Base-by-base conservation (phyloP, 345 rosid species). In the Bruguiera parviflora region DNA sequence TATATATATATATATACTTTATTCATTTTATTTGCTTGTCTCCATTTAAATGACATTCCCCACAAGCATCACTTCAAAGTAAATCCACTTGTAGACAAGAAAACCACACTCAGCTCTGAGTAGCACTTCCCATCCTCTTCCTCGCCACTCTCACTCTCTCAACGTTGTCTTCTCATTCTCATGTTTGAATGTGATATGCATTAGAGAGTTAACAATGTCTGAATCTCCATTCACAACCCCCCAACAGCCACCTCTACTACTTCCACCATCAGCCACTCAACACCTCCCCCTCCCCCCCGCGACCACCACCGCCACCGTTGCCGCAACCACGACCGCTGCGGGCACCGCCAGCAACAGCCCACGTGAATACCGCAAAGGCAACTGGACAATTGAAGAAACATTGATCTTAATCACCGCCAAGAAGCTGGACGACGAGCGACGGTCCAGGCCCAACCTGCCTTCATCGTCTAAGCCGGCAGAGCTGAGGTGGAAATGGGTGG, bases 401-500 rank as follows among this genome's bases (percentile, higher is more conserved):
- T 70, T 76, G 70, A 64, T 70, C 27, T 70, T 80, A 33, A 76
- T 76, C 53, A 70, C 64, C 16, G 83, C 83, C 65, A 80, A 80
- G 65, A 70, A 58, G 65, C 72, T 70, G 2, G 79, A 80, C 71
- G 83, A 80, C 13, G 80, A 80, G 63, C 77, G 80, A 37, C 80
- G 80, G 8, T 62, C 68, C 47, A 73, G 28, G 13, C 66, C 78
- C 22, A 53, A 65, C 60, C 25, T 57, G 4, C 53, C 71, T 31
- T 67, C 73, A 5, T 11, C 64, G 5, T 53, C 67, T 1, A 67
- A 68, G 37, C 68, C 75, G 4, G 73, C 71, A 0, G 78, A 80
- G 60, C 71, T 71, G 20, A 58, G 76, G 27, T 80, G 83, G 83
- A 80, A 80, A 62, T 80, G 83, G 80, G 76, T 77, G 2, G 84